Conservation (phyloP, 345 rosid genomes). For the Gossypium bickii region DNA sequence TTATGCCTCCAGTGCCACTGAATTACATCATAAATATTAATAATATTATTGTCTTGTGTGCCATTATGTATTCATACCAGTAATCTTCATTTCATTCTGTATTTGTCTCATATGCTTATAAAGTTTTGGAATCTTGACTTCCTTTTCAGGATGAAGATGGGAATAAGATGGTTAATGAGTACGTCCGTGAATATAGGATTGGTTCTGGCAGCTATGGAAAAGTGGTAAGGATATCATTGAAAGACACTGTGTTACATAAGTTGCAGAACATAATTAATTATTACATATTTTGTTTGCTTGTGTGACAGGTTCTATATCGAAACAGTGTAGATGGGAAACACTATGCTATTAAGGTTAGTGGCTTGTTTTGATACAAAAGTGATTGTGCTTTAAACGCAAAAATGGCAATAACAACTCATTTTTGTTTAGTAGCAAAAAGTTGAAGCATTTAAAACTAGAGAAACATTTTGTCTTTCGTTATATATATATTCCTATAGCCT, state of each 20-base stretch:
- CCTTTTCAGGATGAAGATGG: slow-evolving; percentile 83
- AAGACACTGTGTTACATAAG: background rate
- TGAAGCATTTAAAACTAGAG: background rate
- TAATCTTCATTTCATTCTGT: background rate
- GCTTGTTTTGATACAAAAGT: slow-evolving; percentile 9
- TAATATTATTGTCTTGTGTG: background rate
- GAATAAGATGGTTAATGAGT: slow-evolving; percentile 79
- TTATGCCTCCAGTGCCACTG: background rate
- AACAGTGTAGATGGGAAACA: slow-evolving; percentile 69
- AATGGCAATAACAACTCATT: background rate
- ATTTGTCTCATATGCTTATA: background rate
- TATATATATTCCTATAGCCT: background rate
- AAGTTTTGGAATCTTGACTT: background rate
- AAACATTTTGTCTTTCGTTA: background rate
- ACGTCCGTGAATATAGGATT: slow-evolving; percentile 72
- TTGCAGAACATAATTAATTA: slow-evolving; percentile 11
- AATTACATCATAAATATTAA: background rate
- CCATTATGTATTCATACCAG: background rate
- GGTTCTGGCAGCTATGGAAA: slow-evolving; percentile 98
- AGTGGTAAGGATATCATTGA: slow-evolving; percentile 63
- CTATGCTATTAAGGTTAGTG: slow-evolving; percentile 85
- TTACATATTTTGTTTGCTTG: slow-evolving; percentile 22
- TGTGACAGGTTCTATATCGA: slow-evolving; percentile 72
- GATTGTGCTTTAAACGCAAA: background rate
- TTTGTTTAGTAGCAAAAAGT: background rate